Percentiles rank a stretch among this genome's conserved stretches.
Evolutionary conservation across 768 basidiomycete species (phyloP).

Genomic region (Macrolepiota dolichaula): DNA sequence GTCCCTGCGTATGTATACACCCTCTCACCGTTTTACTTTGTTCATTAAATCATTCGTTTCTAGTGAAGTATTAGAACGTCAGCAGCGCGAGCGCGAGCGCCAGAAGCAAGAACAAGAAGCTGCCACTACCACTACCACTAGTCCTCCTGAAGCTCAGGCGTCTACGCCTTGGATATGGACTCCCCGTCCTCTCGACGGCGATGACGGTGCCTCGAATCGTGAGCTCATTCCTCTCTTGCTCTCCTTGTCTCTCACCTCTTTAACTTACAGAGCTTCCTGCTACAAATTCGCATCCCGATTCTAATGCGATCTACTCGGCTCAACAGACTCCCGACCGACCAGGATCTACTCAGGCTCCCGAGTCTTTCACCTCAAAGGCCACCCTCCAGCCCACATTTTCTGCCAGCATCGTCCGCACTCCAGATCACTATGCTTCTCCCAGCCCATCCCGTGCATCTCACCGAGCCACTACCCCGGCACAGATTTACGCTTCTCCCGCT

Average conservation of each 20-base stretch:
- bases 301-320: conserved; percentile 11
- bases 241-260: conserved; percentile 1
- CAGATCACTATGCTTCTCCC: conserved; percentile 48
- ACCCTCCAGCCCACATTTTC: conserved; percentile 69
- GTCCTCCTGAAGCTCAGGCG: conserved; percentile 22
- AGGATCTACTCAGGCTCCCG: conserved; percentile 17
- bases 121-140: background rate
- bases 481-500: conserved; percentile 12
- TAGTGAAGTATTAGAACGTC: conserved; percentile 33
- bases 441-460: conserved; percentile 11
- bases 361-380: conserved; percentile 46
- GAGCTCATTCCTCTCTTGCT: background rate
- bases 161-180: conserved; percentile 79
- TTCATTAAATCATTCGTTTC: background rate
- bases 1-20: conserved; percentile 50
- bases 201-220: conserved; percentile 17
- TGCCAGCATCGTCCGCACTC: conserved; percentile 64
- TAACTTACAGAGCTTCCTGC: conserved; percentile 1
- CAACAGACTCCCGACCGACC: conserved; percentile 5
- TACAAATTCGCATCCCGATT: background rate
- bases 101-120: background rate
- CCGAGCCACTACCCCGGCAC: background rate
- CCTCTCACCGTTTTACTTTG: background rate
- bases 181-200: conserved; percentile 40
- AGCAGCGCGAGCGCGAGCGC: conserved; percentile 18